Conservation (phyloP, 306 rosid genomes). For the Sicyos edulis region DNA sequence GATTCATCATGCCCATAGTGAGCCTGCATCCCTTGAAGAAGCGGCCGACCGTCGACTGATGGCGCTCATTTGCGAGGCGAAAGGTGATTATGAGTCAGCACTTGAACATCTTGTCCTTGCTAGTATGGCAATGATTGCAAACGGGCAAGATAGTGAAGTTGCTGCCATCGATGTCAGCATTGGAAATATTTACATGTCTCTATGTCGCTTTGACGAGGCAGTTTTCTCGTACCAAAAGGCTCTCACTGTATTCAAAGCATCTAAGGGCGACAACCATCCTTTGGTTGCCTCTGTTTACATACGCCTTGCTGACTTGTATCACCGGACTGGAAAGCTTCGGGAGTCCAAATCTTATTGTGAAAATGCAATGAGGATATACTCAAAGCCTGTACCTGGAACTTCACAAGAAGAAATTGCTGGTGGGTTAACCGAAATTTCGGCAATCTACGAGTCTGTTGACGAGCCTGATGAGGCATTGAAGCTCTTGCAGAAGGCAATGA, state of each 20-base stretch:
- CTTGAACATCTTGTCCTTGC: slow-evolving; percentile 98
- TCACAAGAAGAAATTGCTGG: slow-evolving; percentile 82
- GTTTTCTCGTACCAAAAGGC: slow-evolving; percentile 98
- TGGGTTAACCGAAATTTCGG: slow-evolving; percentile 89
- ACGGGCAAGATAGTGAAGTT: slow-evolving; percentile 84
- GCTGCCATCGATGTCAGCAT: slow-evolving; percentile 94
- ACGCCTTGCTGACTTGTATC: slow-evolving; percentile 91
- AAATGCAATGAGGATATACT: slow-evolving; percentile 80
- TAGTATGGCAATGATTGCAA: slow-evolving; percentile 97
- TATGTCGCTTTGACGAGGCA: slow-evolving; percentile 94
- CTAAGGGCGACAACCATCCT: slow-evolving; percentile 92
- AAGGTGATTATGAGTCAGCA: slow-evolving; percentile 79
- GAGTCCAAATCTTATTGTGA: slow-evolving; percentile 95
- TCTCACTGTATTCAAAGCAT: slow-evolving; percentile 81
- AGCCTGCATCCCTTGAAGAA: slow-evolving; percentile 96
- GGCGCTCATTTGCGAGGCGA: slow-evolving; percentile 87
- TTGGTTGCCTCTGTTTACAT: slow-evolving; percentile 85
- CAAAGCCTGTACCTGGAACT: slow-evolving; percentile 94
- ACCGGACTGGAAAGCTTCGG: slow-evolving; percentile 88
- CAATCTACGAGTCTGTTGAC: slow-evolving; percentile 86
- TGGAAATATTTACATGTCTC: slow-evolving; percentile 89
- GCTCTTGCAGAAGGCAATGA: slow-evolving; percentile 76
- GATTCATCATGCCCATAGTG: slow-evolving; percentile 84
- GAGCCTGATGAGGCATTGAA: slow-evolving; percentile 95
- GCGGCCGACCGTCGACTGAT: slow-evolving; percentile 91